phyloP scores from a whole-genome alignment of 2,329 filamentous ascomycete genomes.

The Pezicula radicicola region DNA sequence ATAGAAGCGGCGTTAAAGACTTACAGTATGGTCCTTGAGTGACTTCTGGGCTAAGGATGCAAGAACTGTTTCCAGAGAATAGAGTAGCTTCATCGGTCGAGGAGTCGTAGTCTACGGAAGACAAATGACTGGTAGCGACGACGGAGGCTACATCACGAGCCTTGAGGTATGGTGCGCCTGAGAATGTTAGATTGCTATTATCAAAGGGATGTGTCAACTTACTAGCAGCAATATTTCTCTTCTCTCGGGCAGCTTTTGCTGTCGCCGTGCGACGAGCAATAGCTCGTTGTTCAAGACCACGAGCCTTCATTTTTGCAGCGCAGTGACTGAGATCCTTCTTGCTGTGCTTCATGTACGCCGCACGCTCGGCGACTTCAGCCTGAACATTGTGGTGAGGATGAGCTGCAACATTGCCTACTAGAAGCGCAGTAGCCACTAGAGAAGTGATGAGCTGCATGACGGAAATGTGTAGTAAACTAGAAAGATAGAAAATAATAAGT shows the following conservation, averaged over 20 bases:
- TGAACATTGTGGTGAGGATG: conserved; percentile 35
- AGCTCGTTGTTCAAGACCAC: conserved; percentile 31
- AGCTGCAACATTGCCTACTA: conserved; percentile 17
- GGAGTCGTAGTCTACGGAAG: conserved; percentile 25
- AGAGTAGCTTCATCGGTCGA: conserved; percentile 32
- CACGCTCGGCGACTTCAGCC: conserved; percentile 31
- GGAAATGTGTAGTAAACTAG: too few relatives aligned
- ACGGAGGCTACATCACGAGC: conserved; percentile 12
- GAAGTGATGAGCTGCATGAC: too few relatives aligned
- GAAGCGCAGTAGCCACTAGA: too few relatives aligned
- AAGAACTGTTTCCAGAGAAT: conserved; percentile 40
- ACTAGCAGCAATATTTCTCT: conserved; percentile 21
- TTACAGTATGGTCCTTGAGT: conserved; percentile 49
- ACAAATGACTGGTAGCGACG: conserved; percentile 6
- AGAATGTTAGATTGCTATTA: background rate
- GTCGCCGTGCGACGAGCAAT: conserved; percentile 31
- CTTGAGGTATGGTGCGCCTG: conserved; percentile 1
- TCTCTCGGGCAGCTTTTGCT: conserved; percentile 29
- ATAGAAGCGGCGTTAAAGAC: too few relatives aligned
- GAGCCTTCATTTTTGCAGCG: conserved; percentile 33
- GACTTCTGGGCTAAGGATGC: conserved; percentile 48
- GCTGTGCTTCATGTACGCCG: conserved; percentile 29
- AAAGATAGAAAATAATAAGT: too few relatives aligned
- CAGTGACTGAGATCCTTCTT: conserved; percentile 36
- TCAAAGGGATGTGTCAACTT: too few relatives aligned